phyloP scores from a whole-genome alignment of 768 basidiomycete species.

The Calocera viscosa region DNA sequence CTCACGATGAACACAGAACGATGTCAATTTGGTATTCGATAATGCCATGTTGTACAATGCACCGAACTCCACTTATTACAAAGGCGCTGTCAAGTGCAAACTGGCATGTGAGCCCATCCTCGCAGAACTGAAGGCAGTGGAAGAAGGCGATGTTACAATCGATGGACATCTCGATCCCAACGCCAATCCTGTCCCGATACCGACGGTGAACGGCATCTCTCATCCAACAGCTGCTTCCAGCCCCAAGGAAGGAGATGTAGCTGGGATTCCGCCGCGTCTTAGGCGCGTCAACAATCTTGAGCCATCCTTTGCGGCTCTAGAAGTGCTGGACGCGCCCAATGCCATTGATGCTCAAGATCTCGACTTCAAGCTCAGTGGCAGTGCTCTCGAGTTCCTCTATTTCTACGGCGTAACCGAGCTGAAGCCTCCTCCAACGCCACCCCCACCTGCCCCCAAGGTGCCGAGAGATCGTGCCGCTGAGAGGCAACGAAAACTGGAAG shows the following conservation, averaged over 20 bases:
- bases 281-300: slow-evolving; percentile 56
- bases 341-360: slow-evolving; percentile 38
- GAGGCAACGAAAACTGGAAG: slow-evolving; percentile 14
- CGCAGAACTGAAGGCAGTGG: slow-evolving; percentile 20
- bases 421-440: slow-evolving; percentile 50
- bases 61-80: slow-evolving; percentile 55
- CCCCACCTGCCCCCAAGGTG: slow-evolving; percentile 24
- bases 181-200: not conserved
- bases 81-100: slow-evolving; percentile 53
- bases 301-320: slow-evolving; percentile 45
- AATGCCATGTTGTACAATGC: slow-evolving; percentile 86
- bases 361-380: slow-evolving; percentile 42
- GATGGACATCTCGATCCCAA: not conserved
- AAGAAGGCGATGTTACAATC: not conserved
- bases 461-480: slow-evolving; percentile 5
- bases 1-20: slow-evolving; percentile 38
- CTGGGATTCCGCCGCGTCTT: slow-evolving; percentile 22
- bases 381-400: slow-evolving; percentile 57
- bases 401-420: slow-evolving; percentile 49
- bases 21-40: slow-evolving; percentile 67
- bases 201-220: not conserved
- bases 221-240: not conserved
- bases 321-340: slow-evolving; percentile 43
- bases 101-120: slow-evolving; percentile 32
- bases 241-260: slow-evolving; percentile 29